Evolutionary conservation across 192 early-diverging fungal species (phyloP), one percentile per base, ranked within the genome.

Genomic region (Mortierella hygrophila): DNA sequence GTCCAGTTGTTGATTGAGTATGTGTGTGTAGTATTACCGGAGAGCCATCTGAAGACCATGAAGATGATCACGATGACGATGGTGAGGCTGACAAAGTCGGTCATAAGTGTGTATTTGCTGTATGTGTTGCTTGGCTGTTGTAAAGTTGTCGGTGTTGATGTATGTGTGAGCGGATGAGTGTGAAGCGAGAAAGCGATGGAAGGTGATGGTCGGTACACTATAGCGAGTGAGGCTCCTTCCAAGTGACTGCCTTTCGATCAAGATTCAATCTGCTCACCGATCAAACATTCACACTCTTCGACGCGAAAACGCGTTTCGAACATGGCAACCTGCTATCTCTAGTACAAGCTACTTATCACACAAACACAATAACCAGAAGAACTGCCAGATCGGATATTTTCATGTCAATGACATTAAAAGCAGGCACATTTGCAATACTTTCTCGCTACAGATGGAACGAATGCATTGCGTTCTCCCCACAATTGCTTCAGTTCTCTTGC

Each of bases 31-130:
- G 26, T 74, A 44, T 41, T 91, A 91, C 92, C 91, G 57, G 91
- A 85, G 60, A 93, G 89, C 92, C 92, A 93, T 68, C 92, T 88
- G 69, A 91, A 85, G 38, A 88, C 89, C 74, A 91, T 82, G 55
- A 93, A 83, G 41, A 93, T 93, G 74, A 93, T 84, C 79, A 93
- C 88, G n/a, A 93, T 84, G 44, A 90, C 92, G 54, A 93, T 86
- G 23, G 91, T 84, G 75, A 93, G 91, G 55, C 90, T 91, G 73
- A 93, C 88, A 57, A 91, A 89, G 77, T 93, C 92, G 75, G 91
- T 93, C 91, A 93, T 93, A 70, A 47, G 69, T 40, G 20, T 4
- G 57, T 37, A n/a, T 42, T n/a, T 46, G 16, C 1, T 54, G 47
- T 55, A 0, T 55, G 9, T 60, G 60, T 0, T 65, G 60, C 29